Percentiles rank a stretch among this genome's conserved stretches.
Conservation (phyloP, 495 filamentous ascomycete species). For the Hypoxylon lenormandii region DNA sequence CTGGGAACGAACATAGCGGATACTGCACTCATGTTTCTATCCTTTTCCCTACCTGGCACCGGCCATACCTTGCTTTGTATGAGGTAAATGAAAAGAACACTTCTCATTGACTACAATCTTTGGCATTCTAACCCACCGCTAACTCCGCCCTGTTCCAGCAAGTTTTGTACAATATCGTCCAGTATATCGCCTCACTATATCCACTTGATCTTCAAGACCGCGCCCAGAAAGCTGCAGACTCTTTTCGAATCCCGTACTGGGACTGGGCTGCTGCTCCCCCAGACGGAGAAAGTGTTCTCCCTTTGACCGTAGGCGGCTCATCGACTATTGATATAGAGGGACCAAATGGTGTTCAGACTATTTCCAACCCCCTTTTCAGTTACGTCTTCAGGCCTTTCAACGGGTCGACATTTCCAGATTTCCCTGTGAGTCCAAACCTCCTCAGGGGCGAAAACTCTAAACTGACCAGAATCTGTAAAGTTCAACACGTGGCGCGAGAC, state of each 20-base stretch:
- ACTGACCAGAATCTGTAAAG: constrained; percentile 44
- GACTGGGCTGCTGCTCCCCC: constrained; percentile 72
- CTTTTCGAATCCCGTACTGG: constrained; percentile 76
- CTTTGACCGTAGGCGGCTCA: constrained; percentile 59
- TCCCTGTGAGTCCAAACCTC: constrained; percentile 56
- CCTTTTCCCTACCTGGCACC: constrained; percentile 78
- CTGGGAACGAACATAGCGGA: constrained; percentile 63
- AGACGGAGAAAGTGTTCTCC: constrained; percentile 61
- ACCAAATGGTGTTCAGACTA: constrained; percentile 65
- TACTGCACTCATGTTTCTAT: constrained; percentile 75
- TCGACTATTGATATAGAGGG: constrained; percentile 62
- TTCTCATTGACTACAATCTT: neutral
- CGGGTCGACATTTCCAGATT: constrained; percentile 54
- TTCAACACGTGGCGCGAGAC: constrained; percentile 63
- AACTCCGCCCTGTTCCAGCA: constrained; percentile 58
- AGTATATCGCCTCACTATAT: constrained; percentile 66
- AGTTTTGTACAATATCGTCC: constrained; percentile 65
- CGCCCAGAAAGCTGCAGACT: constrained; percentile 63
- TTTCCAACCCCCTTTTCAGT: constrained; percentile 71
- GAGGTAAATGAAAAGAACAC: constrained; percentile 63
- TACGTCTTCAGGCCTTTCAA: constrained; percentile 71
- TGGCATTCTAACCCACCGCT: constrained; percentile 1
- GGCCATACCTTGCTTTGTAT: constrained; percentile 74
- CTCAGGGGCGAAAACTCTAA: neutral
- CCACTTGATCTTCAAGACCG: constrained; percentile 58